These are phyloP conservation scores for Solanum tarapatanum DNA, from an alignment of 257 asterid genomes.

Conservation along the genomic window DNA sequence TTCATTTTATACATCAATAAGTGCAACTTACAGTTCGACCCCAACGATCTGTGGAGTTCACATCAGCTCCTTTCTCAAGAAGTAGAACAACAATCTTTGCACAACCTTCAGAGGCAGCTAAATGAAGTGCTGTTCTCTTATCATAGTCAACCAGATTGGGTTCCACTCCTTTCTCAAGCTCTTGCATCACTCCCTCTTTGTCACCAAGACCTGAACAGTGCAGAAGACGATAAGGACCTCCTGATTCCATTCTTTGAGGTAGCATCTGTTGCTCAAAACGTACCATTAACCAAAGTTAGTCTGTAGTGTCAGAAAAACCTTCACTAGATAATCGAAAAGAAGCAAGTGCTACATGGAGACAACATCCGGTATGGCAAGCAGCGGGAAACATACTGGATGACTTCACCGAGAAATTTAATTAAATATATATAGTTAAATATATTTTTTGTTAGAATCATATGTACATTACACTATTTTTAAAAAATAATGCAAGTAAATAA, in stretches of 20 bases:
- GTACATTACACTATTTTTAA: neutral
- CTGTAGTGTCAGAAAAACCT: neutral
- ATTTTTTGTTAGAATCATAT: neutral
- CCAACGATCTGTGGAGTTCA: constrained; percentile 54
- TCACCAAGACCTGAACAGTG: constrained; percentile 55
- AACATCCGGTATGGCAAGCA: neutral
- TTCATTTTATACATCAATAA: neutral
- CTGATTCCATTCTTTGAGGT: constrained; percentile 24
- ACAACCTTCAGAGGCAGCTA: constrained; percentile 61
- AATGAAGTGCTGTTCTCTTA: constrained; percentile 55
- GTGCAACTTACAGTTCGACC: constrained; percentile 54
- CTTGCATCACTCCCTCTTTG: constrained; percentile 44
- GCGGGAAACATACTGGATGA: neutral
- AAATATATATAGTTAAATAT: neutral
- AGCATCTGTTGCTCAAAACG: constrained; percentile 5
- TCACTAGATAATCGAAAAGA: neutral
- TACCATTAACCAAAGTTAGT: neutral
- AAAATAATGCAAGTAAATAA: neutral
- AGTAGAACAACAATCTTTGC: constrained; percentile 37
- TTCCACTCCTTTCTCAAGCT: constrained; percentile 38
- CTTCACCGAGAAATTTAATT: neutral
- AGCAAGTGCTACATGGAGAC: neutral
- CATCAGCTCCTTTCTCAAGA: constrained; percentile 48
- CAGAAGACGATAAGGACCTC: constrained; percentile 52
- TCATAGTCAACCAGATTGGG: constrained; percentile 50